Conservation (phyloP, 2,329 filamentous ascomycete species). For the Hypoxylon sp. region DNA sequence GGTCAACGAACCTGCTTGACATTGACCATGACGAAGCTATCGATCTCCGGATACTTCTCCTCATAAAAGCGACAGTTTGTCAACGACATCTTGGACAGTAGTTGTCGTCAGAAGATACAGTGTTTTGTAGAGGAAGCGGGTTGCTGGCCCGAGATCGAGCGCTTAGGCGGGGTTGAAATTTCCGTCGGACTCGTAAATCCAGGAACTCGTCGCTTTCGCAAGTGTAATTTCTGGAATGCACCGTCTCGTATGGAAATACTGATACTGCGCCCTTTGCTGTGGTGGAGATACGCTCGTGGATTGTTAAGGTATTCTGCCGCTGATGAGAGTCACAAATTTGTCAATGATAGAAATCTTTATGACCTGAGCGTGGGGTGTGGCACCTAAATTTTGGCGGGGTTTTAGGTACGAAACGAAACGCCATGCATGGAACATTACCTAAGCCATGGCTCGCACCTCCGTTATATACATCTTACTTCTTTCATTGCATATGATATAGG, state of each 20-base stretch:
- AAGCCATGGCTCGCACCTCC: background rate
- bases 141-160: constrained; percentile 41
- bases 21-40: constrained; percentile 99
- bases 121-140: constrained; percentile 35
- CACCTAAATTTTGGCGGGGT: constrained; percentile 42
- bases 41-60: constrained; percentile 97
- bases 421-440: background rate
- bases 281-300: constrained; percentile 8
- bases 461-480: too few relatives aligned
- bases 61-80: constrained; percentile 98
- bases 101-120: constrained; percentile 55
- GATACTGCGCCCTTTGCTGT: constrained; percentile 22
- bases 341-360: constrained; percentile 43
- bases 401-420: constrained; percentile 19
- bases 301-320: constrained; percentile 21
- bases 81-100: constrained; percentile 83
- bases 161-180: constrained; percentile 35
- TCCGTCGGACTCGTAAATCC: constrained; percentile 16
- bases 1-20: constrained; percentile 82
- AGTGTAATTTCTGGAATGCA: background rate
- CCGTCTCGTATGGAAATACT: background rate
- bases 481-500: too few relatives aligned
- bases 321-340: constrained; percentile 41
- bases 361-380: constrained; percentile 45
- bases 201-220: constrained; percentile 11